Percentiles rank a stretch among this genome's conserved stretches.
Conservation (phyloP, 1,284 basidiomycete genomes). For the Nidula niveotomentosa region DNA sequence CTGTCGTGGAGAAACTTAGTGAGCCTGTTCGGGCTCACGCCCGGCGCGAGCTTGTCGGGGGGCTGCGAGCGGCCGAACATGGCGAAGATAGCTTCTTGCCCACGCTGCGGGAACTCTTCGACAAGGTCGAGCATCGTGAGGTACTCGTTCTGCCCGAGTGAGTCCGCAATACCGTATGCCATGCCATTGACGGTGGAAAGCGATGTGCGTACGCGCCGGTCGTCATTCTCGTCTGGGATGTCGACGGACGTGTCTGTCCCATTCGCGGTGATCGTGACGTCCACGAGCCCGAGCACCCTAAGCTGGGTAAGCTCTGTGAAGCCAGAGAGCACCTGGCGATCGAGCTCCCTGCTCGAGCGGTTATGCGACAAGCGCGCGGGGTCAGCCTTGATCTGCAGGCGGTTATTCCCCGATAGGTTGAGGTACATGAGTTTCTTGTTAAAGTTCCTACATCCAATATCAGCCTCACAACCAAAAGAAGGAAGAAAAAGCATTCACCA, state of each 20-base stretch:
- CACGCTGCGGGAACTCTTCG: conserved; percentile 70
- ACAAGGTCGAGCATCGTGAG: conserved; percentile 94
- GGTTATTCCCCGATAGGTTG: conserved; percentile 51
- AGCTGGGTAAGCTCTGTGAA: conserved; percentile 84
- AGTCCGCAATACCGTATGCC: conserved; percentile 97
- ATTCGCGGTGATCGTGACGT: conserved; percentile 63
- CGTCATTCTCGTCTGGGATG: conserved; percentile 60
- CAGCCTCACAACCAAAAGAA: not conserved
- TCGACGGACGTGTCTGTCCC: too few relatives aligned
- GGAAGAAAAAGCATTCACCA: conserved; percentile 58
- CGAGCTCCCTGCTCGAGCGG: too few relatives aligned
- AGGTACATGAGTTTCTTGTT: conserved; percentile 92
- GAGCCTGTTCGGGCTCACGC: conserved; percentile 36
- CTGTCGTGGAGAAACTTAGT: conserved; percentile 82
- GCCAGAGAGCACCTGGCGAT: conserved; percentile 47
- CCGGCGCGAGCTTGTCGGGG: conserved; percentile 15
- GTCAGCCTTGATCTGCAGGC: conserved; percentile 43
- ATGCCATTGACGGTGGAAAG: conserved; percentile 90
- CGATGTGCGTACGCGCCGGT: conserved; percentile 86
- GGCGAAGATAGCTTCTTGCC: conserved; percentile 84
- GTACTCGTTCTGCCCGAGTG: conserved; percentile 73
- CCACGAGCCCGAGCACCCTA: conserved; percentile 94
- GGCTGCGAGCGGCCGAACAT: conserved; percentile 88
- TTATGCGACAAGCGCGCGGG: too few relatives aligned
- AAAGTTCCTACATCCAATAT: conserved; percentile 77